A percentile compares a stretch with the other conserved stretches of the same genome.
Evolutionary conservation across 345 rosid genomes (phyloP).

Genomic region (Lepidium didymum): DNA sequence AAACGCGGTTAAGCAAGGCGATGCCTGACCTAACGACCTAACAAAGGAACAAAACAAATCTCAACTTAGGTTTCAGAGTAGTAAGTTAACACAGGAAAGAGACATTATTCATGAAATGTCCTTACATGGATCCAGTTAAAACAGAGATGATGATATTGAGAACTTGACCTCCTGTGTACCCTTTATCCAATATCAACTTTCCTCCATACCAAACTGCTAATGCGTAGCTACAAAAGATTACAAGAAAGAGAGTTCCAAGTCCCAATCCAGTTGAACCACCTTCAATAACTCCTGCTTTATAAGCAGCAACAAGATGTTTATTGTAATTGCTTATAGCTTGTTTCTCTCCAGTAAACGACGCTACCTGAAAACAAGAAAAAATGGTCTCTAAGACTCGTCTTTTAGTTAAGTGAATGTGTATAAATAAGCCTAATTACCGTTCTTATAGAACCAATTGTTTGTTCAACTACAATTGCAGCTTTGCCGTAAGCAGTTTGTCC

Average conservation of each 20-base stretch:
- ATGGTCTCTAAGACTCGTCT: not conserved
- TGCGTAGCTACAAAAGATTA: constrained; percentile 51
- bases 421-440: constrained; percentile 38
- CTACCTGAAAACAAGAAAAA: constrained; percentile 53
- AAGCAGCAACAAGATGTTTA: constrained; percentile 50
- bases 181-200: constrained; percentile 64
- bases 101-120: not conserved
- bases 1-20: constrained; percentile 46
- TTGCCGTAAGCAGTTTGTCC: constrained; percentile 70
- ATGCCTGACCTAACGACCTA: constrained; percentile 70
- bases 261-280: constrained; percentile 70
- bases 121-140: constrained; percentile 77
- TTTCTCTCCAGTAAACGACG: constrained; percentile 84
- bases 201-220: constrained; percentile 82
- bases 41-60: not conserved
- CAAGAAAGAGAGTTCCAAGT: constrained; percentile 38
- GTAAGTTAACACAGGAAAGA: not conserved
- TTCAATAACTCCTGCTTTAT: constrained; percentile 56
- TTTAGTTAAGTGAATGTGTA: not conserved
- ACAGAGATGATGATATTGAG: constrained; percentile 67
- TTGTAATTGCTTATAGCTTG: constrained; percentile 57
- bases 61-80: not conserved
- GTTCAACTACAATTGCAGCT: constrained; percentile 69
- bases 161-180: constrained; percentile 68
- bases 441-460: constrained; percentile 73